Evolutionary conservation across 805 yeast genomes (phyloP).

Genomic region (Saccharomycopsis fodiens): DNA sequence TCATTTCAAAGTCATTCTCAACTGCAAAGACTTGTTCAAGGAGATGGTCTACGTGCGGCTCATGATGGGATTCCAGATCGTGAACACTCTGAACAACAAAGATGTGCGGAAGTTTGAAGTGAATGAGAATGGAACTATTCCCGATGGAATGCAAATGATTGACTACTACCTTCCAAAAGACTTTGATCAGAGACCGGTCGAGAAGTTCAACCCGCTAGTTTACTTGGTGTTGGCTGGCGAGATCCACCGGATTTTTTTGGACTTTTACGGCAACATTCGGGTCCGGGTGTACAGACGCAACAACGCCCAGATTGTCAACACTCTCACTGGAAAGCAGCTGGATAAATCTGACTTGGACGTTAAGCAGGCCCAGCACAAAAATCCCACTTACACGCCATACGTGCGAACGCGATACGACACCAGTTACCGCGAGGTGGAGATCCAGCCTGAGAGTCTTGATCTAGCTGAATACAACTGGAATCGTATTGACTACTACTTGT

Average conservation of each 20-base stretch:
- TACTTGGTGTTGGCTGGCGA: constrained; percentile 76
- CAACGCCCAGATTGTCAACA: background rate
- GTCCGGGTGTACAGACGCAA: constrained; percentile 41
- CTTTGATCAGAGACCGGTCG: constrained; percentile 25
- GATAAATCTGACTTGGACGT: background rate
- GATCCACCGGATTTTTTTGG: constrained; percentile 76
- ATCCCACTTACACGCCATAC: constrained; percentile 36
- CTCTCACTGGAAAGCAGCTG: background rate
- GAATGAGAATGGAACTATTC: constrained; percentile 39
- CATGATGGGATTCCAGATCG: constrained; percentile 84
- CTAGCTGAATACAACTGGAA: constrained; percentile 76
- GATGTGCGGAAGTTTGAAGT: constrained; percentile 57
- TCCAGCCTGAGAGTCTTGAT: constrained; percentile 46
- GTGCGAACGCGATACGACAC: constrained; percentile 77
- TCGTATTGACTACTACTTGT: constrained; percentile 80
- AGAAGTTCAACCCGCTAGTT: constrained; percentile 35
- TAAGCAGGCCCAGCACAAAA: background rate
- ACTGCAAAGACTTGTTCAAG: constrained; percentile 57
- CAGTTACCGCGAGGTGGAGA: constrained; percentile 48
- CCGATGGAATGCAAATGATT: constrained; percentile 45
- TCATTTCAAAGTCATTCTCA: constrained; percentile 34
- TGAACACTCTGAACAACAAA: constrained; percentile 49
- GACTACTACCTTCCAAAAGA: constrained; percentile 47
- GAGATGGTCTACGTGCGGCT: constrained; percentile 83
- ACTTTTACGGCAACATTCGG: constrained; percentile 60